These are phyloP conservation scores for Bipolaris oryzae DNA, from an alignment of 2,329 filamentous ascomycete genomes.

Conservation along the genomic window DNA sequence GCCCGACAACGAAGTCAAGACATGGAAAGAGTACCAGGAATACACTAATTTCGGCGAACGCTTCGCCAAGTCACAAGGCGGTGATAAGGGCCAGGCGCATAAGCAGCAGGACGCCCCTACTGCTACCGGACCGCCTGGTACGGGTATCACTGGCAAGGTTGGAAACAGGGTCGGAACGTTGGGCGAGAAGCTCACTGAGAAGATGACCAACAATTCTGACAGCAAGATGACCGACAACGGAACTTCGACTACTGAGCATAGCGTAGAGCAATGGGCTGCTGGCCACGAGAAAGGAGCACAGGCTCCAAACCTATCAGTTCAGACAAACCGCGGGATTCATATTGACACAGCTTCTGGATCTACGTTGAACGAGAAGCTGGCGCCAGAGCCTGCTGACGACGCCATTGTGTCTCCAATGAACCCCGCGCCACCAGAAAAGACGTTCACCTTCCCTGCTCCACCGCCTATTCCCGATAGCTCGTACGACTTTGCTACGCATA, in stretches of 20 bases:
- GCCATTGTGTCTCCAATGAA: constrained; percentile 40
- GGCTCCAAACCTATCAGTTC: constrained; percentile 13
- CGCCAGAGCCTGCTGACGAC: constrained; percentile 35
- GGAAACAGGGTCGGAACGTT: constrained; percentile 33
- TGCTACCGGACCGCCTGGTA: constrained; percentile 58
- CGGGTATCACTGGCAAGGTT: constrained; percentile 39
- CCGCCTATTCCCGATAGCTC: constrained; percentile 38
- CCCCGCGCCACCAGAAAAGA: constrained; percentile 27
- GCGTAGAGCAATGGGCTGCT: constrained; percentile 47
- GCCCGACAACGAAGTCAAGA: constrained; percentile 92
- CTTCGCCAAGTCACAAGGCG: constrained; percentile 71
- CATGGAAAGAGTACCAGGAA: constrained; percentile 91
- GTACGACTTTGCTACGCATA: constrained; percentile 15
- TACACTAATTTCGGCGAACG: constrained; percentile 77
- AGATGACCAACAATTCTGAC: constrained; percentile 31
- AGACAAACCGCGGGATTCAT: constrained; percentile 18
- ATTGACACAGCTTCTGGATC: constrained; percentile 27
- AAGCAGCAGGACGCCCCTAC: constrained; percentile 56
- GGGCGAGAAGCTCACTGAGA: constrained; percentile 41
- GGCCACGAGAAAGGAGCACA: constrained; percentile 45
- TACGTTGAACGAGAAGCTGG: constrained; percentile 44
- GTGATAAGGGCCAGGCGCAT: constrained; percentile 59
- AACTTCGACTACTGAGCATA: constrained; percentile 13
- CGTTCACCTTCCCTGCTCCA: constrained; percentile 40
- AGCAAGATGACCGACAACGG: constrained; percentile 16